Percentiles rank a stretch among this genome's conserved stretches.
Conservation (phyloP, 768 basidiomycete genomes). For the Russula lepida region DNA sequence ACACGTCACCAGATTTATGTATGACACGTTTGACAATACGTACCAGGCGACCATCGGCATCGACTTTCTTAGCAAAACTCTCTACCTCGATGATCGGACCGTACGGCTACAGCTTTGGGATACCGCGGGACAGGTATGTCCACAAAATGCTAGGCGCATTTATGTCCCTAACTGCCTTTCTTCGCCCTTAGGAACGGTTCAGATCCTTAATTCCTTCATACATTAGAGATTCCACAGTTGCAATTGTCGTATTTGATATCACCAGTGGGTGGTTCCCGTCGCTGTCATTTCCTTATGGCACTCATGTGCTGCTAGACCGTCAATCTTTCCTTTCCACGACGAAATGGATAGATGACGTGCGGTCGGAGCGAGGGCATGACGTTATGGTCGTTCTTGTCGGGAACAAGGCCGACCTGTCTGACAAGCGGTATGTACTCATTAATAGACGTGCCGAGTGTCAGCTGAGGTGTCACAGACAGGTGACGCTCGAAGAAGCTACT, state of each 20-base stretch:
- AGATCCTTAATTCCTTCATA: slow-evolving; percentile 96
- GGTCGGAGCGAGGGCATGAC: slow-evolving; percentile 93
- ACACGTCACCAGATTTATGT: slow-evolving; percentile 69
- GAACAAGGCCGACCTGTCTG: slow-evolving; percentile 97
- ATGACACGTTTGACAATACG: slow-evolving; percentile 99
- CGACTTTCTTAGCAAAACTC: slow-evolving; percentile 98
- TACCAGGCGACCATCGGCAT: slow-evolving; percentile 98
- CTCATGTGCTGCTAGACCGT: slow-evolving; percentile 51
- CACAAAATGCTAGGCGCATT: not conserved
- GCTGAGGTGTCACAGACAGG: slow-evolving; percentile 56
- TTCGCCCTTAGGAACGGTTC: slow-evolving; percentile 72
- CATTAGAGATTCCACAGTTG: slow-evolving; percentile 97
- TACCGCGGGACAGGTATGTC: slow-evolving; percentile 82
- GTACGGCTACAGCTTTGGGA: slow-evolving; percentile 98
- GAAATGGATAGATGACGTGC: slow-evolving; percentile 99
- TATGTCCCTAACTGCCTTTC: not conserved
- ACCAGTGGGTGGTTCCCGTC: slow-evolving; percentile 61
- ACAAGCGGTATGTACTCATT: slow-evolving; percentile 70
- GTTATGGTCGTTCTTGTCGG: slow-evolving; percentile 98
- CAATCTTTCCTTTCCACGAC: slow-evolving; percentile 97
- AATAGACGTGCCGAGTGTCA: not conserved
- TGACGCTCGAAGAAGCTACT: slow-evolving; percentile 96
- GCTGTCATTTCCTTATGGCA: not conserved
- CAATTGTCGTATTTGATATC: slow-evolving; percentile 98
- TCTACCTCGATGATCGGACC: slow-evolving; percentile 98